phyloP scores from a whole-genome alignment of 2,329 filamentous ascomycete species.

The Ophiostoma ips region DNA sequence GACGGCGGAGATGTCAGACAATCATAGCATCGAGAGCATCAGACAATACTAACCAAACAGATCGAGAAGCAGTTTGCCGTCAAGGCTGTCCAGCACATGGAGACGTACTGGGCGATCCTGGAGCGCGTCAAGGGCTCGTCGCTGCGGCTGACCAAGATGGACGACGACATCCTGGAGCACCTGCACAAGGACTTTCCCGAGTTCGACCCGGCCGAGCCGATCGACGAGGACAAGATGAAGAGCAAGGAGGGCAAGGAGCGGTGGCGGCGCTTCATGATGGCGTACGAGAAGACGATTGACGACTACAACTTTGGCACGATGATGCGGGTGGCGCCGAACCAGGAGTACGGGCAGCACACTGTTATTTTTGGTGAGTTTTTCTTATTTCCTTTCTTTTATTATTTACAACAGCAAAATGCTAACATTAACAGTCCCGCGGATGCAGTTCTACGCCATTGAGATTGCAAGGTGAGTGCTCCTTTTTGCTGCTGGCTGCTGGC shows the following conservation, averaged over 20 bases:
- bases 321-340: slow-evolving; percentile 62
- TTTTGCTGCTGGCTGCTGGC: background rate
- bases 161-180: slow-evolving; percentile 88
- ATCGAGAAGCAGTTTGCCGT: slow-evolving; percentile 99
- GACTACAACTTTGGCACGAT: slow-evolving; percentile 98
- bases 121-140: slow-evolving; percentile 80
- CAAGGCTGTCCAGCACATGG: slow-evolving; percentile 92
- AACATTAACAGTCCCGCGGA: slow-evolving; percentile 32
- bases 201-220: slow-evolving; percentile 66
- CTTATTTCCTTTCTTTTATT: too few relatives aligned
- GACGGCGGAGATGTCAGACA: too few relatives aligned
- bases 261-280: slow-evolving; percentile 90
- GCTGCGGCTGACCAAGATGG: slow-evolving; percentile 80
- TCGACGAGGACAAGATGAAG: slow-evolving; percentile 94
- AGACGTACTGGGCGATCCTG: slow-evolving; percentile 93
- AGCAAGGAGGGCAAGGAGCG: slow-evolving; percentile 86
- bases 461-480: slow-evolving; percentile 26
- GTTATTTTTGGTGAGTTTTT: slow-evolving; percentile 84
- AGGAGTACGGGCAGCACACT: slow-evolving; percentile 74
- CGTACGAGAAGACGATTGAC: slow-evolving; percentile 86
- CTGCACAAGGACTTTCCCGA: slow-evolving; percentile 83
- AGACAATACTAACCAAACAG: slow-evolving; percentile 29
- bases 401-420: slow-evolving; percentile 2
- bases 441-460: slow-evolving; percentile 43
- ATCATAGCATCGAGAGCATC: background rate